Conservation (phyloP, 148 eudicot species). For the Polygonum aviculare region DNA sequence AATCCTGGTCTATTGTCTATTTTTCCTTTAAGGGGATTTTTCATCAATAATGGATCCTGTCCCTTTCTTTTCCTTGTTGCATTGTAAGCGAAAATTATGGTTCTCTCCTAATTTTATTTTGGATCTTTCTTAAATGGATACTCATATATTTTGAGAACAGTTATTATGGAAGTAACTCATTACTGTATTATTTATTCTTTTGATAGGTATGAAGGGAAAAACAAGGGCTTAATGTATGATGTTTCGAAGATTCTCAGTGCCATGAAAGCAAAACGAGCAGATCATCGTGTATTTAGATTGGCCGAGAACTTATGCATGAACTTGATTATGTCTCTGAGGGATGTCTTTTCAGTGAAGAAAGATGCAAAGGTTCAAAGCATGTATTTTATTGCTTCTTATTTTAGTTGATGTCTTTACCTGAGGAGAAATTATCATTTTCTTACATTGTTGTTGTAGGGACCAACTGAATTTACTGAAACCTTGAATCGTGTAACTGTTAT, state of each 20-base stretch:
- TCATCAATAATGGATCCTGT: background rate
- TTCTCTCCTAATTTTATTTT: background rate
- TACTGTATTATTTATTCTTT: background rate
- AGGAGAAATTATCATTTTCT: constrained; percentile 1
- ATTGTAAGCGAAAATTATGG: background rate
- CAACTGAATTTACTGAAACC: constrained; percentile 93
- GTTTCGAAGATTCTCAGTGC: constrained; percentile 80
- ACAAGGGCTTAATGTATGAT: constrained; percentile 86
- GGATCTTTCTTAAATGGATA: background rate
- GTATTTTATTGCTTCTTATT: background rate
- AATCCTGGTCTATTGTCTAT: background rate
- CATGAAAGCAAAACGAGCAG: constrained; percentile 85
- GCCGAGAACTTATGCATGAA: constrained; percentile 97
- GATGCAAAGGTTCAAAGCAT: constrained; percentile 70
- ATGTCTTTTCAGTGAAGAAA: constrained; percentile 74
- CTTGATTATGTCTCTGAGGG: constrained; percentile 70
- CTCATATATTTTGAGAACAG: background rate
- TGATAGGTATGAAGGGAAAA: constrained; percentile 86
- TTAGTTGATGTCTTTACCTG: background rate
- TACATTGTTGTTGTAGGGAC: constrained; percentile 46
- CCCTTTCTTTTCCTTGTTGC: background rate
- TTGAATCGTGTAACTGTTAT: constrained; percentile 68
- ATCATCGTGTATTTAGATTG: constrained; percentile 87
- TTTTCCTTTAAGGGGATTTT: background rate
- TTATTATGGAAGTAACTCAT: background rate